phyloP scores from a whole-genome alignment of 371 early-diverging fungal genomes.

The Mortierella sp. region DNA sequence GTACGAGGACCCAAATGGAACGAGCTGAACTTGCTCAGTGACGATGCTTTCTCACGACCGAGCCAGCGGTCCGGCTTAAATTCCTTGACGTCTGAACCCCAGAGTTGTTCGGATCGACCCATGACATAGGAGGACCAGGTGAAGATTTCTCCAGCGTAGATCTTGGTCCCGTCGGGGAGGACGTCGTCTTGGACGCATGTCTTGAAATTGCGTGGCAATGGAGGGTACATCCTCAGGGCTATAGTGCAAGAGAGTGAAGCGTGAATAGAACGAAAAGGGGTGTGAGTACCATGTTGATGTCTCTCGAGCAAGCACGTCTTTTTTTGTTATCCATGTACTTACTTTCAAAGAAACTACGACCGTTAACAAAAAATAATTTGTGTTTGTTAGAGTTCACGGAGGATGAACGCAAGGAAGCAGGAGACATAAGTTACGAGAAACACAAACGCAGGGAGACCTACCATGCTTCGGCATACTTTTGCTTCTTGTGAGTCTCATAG shows the following conservation, averaged over 20 bases:
- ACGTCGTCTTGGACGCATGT: constrained; percentile 67
- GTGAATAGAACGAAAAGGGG: background rate
- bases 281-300: constrained; percentile 12
- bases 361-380: background rate
- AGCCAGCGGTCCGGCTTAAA: constrained; percentile 78
- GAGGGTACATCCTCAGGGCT: constrained; percentile 71
- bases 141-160: constrained; percentile 65
- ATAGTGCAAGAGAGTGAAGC: constrained; percentile 35
- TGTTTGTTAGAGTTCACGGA: background rate
- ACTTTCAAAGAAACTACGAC: constrained; percentile 26
- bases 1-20: constrained; percentile 67
- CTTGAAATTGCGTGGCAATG: constrained; percentile 72
- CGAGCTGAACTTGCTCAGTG: constrained; percentile 51
- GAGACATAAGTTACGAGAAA: background rate
- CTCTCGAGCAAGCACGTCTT: background rate
- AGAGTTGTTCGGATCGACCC: constrained; percentile 67
- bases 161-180: constrained; percentile 72
- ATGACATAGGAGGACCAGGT: constrained; percentile 66
- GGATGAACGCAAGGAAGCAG: too few relatives aligned
- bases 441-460: background rate
- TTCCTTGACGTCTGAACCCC: constrained; percentile 74
- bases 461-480: constrained; percentile 49
- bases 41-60: constrained; percentile 22
- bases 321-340: background rate
- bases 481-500: constrained; percentile 29